Percentiles rank a stretch among this genome's conserved stretches.
Evolutionary conservation across 2,329 filamentous ascomycete species (phyloP).

Genomic region (Cadophora sp.): DNA sequence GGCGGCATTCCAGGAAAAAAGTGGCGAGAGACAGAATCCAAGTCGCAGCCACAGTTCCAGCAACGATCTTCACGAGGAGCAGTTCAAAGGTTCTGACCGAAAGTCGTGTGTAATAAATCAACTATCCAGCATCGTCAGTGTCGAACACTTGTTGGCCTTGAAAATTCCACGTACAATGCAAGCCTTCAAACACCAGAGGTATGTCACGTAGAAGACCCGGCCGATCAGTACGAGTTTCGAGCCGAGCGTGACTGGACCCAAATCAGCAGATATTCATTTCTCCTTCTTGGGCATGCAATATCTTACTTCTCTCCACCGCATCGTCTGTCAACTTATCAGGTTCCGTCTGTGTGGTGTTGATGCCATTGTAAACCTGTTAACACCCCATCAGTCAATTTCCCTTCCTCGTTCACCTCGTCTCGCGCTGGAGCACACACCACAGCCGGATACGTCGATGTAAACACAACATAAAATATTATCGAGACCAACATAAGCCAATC

Average conservation of each 20-base stretch:
- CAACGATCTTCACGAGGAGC: slow-evolving; percentile 24
- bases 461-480: slow-evolving; percentile 27
- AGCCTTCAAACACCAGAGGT: slow-evolving; percentile 39
- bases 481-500: slow-evolving; percentile 37
- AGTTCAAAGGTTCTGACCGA: slow-evolving; percentile 27
- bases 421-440: slow-evolving; percentile 24
- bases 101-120: slow-evolving; percentile 37
- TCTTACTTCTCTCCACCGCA: slow-evolving; percentile 5
- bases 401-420: background rate
- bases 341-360: slow-evolving; percentile 25
- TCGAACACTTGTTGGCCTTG: background rate
- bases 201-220: slow-evolving; percentile 33
- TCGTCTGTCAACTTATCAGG: slow-evolving; percentile 15
- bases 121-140: slow-evolving; percentile 19
- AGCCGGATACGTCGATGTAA: slow-evolving; percentile 27
- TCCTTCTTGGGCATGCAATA: background rate
- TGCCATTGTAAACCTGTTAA: slow-evolving; percentile 31
- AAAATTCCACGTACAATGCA: slow-evolving; percentile 34
- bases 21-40: slow-evolving; percentile 31
- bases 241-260: slow-evolving; percentile 30
- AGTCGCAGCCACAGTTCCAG: slow-evolving; percentile 26
- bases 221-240: slow-evolving; percentile 33
- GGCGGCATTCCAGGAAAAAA: slow-evolving; percentile 34
- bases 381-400: background rate
- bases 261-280: slow-evolving; percentile 13